These are phyloP conservation scores for Apiospora koreana DNA, from an alignment of 2,329 filamentous ascomycete species.

Conservation along the genomic window DNA sequence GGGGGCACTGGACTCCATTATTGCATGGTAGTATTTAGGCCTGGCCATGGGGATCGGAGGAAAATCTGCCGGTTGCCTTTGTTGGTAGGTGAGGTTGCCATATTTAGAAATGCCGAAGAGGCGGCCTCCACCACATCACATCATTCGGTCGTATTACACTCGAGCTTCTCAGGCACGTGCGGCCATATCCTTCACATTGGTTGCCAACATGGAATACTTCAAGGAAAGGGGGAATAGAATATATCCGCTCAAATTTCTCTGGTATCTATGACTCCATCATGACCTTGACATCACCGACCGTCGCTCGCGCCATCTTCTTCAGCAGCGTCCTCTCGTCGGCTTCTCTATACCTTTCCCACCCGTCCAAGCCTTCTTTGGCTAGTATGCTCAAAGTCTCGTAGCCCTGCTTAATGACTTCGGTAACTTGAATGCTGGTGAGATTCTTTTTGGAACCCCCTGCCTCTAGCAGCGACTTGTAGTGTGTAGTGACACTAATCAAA, in stretches of 20 bases:
- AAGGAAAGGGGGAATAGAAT: background rate
- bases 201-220: background rate
- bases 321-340: constrained; percentile 80
- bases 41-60: background rate
- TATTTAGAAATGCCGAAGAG: background rate
- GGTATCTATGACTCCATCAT: constrained; percentile 44
- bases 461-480: constrained; percentile 81
- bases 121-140: background rate
- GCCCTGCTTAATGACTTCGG: constrained; percentile 90
- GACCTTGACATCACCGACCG: constrained; percentile 63
- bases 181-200: background rate
- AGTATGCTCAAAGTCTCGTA: constrained; percentile 95
- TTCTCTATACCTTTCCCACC: constrained; percentile 85
- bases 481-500: constrained; percentile 76
- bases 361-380: constrained; percentile 80
- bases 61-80: background rate
- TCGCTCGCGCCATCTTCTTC: constrained; percentile 83
- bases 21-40: background rate
- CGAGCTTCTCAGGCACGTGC: background rate
- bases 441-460: constrained; percentile 59
- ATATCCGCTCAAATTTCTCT: background rate
- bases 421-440: constrained; percentile 81
- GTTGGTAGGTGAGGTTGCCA: background rate
- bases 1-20: background rate
- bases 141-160: background rate